Percentiles rank a stretch among this genome's conserved stretches.
Evolutionary conservation across 768 basidiomycete genomes (phyloP).

Genomic region (Lyophyllum atratum): DNA sequence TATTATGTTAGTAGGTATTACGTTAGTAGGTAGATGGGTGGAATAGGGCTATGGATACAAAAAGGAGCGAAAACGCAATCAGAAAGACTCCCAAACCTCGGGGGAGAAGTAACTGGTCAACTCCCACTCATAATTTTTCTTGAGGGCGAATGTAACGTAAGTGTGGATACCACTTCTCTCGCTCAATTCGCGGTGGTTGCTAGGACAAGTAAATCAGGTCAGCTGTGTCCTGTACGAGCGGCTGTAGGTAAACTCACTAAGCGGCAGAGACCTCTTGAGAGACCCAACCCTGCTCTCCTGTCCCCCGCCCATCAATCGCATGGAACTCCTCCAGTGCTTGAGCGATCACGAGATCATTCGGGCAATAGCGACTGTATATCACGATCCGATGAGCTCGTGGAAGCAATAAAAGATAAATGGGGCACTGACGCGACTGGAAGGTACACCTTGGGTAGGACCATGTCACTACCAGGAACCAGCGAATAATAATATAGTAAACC

Average conservation of each 20-base stretch:
- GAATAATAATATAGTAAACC: conserved; percentile 33
- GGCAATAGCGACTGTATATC: conserved; percentile 27
- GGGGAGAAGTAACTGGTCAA: conserved; percentile 35
- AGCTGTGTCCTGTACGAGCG: neutral
- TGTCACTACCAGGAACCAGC: conserved; percentile 25
- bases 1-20: no score
- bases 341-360: conserved; percentile 25
- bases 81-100: conserved; percentile 23
- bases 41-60: neutral
- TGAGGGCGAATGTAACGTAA: conserved; percentile 32
- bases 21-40: no score
- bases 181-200: conserved; percentile 26
- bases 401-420: neutral
- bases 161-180: conserved; percentile 29
- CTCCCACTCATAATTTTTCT: conserved; percentile 30
- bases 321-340: conserved; percentile 30
- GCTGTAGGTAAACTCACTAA: conserved; percentile 22
- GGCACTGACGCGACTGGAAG: conserved; percentile 32
- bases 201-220: conserved; percentile 5
- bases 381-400: neutral
- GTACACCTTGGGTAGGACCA: conserved; percentile 32
- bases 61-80: neutral
- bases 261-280: conserved; percentile 26
- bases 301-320: conserved; percentile 14
- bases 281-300: conserved; percentile 27